Base-by-base conservation (phyloP, 331 rosid genomes). In the Acacia concinna region DNA sequence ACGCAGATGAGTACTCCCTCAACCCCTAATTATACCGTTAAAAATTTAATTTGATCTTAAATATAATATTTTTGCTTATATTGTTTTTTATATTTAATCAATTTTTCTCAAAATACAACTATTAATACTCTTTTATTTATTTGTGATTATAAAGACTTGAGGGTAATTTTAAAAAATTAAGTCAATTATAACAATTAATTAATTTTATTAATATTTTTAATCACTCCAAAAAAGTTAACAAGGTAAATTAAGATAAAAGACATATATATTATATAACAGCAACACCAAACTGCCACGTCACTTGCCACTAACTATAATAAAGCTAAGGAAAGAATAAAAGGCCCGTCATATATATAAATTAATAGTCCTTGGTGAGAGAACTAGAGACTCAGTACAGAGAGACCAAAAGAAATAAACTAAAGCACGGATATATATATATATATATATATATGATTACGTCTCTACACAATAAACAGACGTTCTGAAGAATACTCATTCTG, bases 321-420 rank as follows among this genome's bases (percentile, higher is more conserved):
- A 21, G 37, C 32, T n/a, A n/a, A n/a, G n/a, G n/a, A 79, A 82
- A 75, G 87, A 82, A 87, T 82, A 84, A 70, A 82, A 81, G 47
- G 81, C 83, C 77, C 85, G 79, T 54, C 70, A 49, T 46, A 40
- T 74, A 28, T 5, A n/a, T n/a, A n/a, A 15, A 5, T 18, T 5
- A 46, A 46, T 46, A 46, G 14, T 78, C 72, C 37, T 71, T 72
- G 5, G 82, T 35, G 76, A 84, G 27, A 70, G 81, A 68, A 77
- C 81, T 72, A 15, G 77, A 59, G 54, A 34, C 46, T 40, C 17
- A 12, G 51, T 38, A 0, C 62, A 70, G 73, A 82, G 74, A 68
- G 6, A 65, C 4, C 2, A 7, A 34, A 62, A 21, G 17, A 63
- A 82, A 72, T 13, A 72, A 66, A 62, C 68, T 49, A 44, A 72